These are phyloP conservation scores for Lasiosphaeria miniovina DNA, from an alignment of 495 filamentous ascomycete species.

Conservation along the genomic window DNA sequence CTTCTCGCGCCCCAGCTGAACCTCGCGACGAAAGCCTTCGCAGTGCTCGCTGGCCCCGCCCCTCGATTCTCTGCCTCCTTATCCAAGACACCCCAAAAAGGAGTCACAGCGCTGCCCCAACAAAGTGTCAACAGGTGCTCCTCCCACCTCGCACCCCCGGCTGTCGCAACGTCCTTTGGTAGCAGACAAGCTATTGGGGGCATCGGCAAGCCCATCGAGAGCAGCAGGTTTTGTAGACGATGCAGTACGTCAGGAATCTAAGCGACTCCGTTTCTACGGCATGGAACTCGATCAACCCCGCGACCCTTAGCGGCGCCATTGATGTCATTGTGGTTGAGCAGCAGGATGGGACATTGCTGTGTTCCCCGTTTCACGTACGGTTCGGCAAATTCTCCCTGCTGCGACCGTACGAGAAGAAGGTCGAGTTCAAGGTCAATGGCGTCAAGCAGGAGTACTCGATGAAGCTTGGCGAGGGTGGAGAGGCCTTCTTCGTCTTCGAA, in stretches of 20 bases:
- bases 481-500: slow-evolving; percentile 98
- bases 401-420: slow-evolving; percentile 97
- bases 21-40: too few species aligned
- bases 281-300: slow-evolving; percentile 99
- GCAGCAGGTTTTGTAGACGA: slow-evolving; percentile 35
- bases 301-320: slow-evolving; percentile 94
- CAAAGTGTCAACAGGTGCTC: not conserved
- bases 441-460: slow-evolving; percentile 89
- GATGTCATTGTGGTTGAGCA: slow-evolving; percentile 99
- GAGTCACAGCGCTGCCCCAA: not conserved
- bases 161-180: not conserved
- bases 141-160: not conserved
- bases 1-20: too few species aligned
- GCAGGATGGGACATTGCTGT: slow-evolving; percentile 81
- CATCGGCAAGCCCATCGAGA: not conserved
- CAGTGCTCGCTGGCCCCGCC: too few species aligned
- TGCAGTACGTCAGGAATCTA: slow-evolving; percentile 98
- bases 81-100: not conserved
- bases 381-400: slow-evolving; percentile 98
- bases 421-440: slow-evolving; percentile 95
- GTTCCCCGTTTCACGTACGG: slow-evolving; percentile 96
- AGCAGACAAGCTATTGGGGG: not conserved
- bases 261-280: slow-evolving; percentile 95
- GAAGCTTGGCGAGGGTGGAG: slow-evolving; percentile 96
- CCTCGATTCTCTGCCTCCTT: not conserved